Evolutionary conservation across 805 yeast genomes (phyloP).

Genomic region (Scheffersomyces stipitis): DNA sequence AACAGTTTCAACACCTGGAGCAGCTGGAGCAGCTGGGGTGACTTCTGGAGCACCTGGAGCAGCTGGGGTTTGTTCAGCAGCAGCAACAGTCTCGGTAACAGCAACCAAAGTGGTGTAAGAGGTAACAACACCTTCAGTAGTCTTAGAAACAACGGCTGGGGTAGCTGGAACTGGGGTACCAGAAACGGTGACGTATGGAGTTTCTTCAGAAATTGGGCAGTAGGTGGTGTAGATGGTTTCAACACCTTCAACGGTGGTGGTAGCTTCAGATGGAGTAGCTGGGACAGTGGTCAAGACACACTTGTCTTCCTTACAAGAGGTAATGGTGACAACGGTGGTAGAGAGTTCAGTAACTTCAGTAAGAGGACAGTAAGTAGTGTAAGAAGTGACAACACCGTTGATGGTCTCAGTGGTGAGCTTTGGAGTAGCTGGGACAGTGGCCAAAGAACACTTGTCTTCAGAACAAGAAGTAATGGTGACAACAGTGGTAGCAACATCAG

Average conservation of each 20-base stretch:
- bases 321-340: conserved; percentile 37
- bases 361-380: conserved; percentile 40
- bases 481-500: conserved; percentile 17
- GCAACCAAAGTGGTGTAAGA: conserved; percentile 4
- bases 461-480: conserved; percentile 30
- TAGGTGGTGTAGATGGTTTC: conserved; percentile 42
- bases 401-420: conserved; percentile 26
- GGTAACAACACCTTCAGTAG: conserved; percentile 24
- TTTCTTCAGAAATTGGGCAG: conserved; percentile 24
- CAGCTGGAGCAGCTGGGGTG: conserved; percentile 8
- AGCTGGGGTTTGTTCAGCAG: conserved; percentile 7
- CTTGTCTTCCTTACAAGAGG: conserved; percentile 36
- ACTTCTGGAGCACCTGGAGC: conserved; percentile 11
- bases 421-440: conserved; percentile 29
- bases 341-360: conserved; percentile 13
- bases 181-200: conserved; percentile 8
- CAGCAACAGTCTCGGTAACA: conserved; percentile 8
- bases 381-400: conserved; percentile 13
- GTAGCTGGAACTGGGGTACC: conserved; percentile 10
- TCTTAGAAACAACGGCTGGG: conserved; percentile 11
- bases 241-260: conserved; percentile 33
- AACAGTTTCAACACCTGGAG: conserved; percentile 9
- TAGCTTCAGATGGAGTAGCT: conserved; percentile 16
- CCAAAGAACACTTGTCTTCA: conserved; percentile 21
- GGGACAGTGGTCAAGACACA: conserved; percentile 21